A percentile compares a stretch with the other conserved stretches of the same genome.
These are phyloP conservation scores for Solanum chacoense DNA, from an alignment of 305 asterid genomes.

Conservation along the genomic window DNA sequence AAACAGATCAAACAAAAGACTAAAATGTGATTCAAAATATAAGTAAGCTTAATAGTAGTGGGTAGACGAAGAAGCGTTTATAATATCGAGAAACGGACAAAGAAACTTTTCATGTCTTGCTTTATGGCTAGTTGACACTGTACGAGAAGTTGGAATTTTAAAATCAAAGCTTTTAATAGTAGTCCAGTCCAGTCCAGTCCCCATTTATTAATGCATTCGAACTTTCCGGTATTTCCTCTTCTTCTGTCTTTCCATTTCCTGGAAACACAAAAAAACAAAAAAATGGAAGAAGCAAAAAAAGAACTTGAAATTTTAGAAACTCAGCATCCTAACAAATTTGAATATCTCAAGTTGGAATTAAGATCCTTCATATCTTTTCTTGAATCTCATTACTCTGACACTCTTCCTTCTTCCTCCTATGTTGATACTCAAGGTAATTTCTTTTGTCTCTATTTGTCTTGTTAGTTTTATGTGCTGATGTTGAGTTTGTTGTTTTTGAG, in stretches of 20 bases:
- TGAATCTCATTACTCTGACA: conserved; percentile 11
- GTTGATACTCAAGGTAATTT: conserved; percentile 35
- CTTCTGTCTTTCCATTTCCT: background rate
- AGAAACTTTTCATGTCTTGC: background rate
- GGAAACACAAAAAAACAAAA: background rate
- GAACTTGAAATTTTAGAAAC: conserved; percentile 45
- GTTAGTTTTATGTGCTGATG: background rate
- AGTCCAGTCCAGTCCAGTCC: background rate
- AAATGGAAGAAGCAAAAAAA: conserved; percentile 38
- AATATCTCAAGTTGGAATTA: conserved; percentile 33
- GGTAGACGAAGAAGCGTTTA: conserved; percentile 2
- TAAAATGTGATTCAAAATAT: background rate
- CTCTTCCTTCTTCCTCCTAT: conserved; percentile 9
- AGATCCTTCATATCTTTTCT: conserved; percentile 32
- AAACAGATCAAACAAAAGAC: background rate
- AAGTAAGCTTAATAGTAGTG: background rate
- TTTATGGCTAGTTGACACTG: background rate
- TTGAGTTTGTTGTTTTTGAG: background rate
- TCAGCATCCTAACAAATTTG: conserved; percentile 31
- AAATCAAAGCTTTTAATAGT: background rate
- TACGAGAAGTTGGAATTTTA: background rate
- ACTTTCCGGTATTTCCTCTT: background rate
- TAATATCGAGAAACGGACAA: conserved; percentile 6
- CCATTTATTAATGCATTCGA: background rate
- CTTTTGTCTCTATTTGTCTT: background rate